Base-by-base conservation (phyloP, 1,139 yeast genomes). In the Lodderomyces beijingensis region DNA sequence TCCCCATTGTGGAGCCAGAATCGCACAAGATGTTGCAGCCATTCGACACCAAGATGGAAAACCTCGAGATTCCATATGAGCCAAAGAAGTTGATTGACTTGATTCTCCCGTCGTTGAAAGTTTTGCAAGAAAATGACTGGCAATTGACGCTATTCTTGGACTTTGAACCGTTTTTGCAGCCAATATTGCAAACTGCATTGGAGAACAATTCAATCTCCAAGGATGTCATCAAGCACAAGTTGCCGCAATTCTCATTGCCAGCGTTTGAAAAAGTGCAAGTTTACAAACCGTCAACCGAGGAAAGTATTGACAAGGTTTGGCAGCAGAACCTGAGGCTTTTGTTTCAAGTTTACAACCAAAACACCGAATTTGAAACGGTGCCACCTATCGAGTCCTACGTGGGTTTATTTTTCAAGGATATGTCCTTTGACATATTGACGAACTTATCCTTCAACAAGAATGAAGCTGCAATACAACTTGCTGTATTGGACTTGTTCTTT, bases 391-490 rank as follows among this genome's bases (percentile, higher is more conserved):
- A 69, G 4, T 62, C 83, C 0, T 80, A 79, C 48, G 45, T 51
- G 27, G 73, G 73, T 1, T 49, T 86, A 34, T 56, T 91, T 27
- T 69, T 88, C 46, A 75, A 86, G 43, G 98, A 93, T 51, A 61
- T 86, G 17, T 68, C 82, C 18, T 71, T 74, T 33, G 96, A 89
- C 53, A 63, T 85, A 27, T 74, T 89, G 40, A 78, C 82, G 38
- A 78, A 83, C 45, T 65, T 91, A 62, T 95, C 91, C 39, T 91
- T 86, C 62, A 91, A 91, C 59, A 79, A 95, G 50, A 79, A 77
- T 35, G 95, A 87, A 46, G 94, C 88, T 6, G 80, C 95, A 0
- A 77, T 85, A 38, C 96, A 88, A 56, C 71, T 91, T 36, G 71
- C 87, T 20, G 77, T 82, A 6, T 61, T 91, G 38, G 93, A 85